phyloP scores from a whole-genome alignment of 2,329 filamentous ascomycete species.

The Trichoderma pleuroti region DNA sequence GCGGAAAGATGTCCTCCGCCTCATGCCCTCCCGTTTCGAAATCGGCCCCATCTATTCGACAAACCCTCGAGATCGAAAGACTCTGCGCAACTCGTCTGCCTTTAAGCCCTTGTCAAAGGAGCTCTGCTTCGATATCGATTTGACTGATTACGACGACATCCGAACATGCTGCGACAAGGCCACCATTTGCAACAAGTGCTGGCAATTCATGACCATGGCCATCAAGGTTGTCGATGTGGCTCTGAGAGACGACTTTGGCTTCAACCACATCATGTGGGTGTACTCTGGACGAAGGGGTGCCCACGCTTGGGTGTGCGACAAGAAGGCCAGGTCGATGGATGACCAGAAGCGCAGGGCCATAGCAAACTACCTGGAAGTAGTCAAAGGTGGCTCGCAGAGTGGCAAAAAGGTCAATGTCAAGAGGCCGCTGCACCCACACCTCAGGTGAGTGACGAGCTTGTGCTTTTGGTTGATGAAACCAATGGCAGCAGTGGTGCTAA shows the following conservation, averaged over 20 bases:
- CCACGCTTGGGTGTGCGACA: conserved; percentile 97
- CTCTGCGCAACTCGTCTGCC: conserved; percentile 70
- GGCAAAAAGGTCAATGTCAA: conserved; percentile 83
- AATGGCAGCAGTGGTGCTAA: background rate
- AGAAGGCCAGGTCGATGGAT: conserved; percentile 76
- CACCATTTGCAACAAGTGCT: conserved; percentile 91
- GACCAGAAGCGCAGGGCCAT: conserved; percentile 82
- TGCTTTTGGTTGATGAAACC: background rate
- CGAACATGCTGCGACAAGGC: conserved; percentile 92
- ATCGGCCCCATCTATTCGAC: conserved; percentile 96
- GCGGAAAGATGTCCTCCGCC: conserved; percentile 83
- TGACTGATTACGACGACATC: conserved; percentile 98
- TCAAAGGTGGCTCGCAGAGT: conserved; percentile 81
- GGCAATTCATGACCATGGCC: conserved; percentile 96
- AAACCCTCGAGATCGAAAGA: conserved; percentile 91
- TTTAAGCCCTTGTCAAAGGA: conserved; percentile 91
- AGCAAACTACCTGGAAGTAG: conserved; percentile 82
- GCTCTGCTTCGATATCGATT: conserved; percentile 97
- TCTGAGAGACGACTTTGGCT: conserved; percentile 90
- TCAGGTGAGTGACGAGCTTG: conserved; percentile 51
- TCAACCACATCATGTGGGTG: conserved; percentile 96
- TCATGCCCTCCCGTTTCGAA: conserved; percentile 92
- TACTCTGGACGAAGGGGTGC: conserved; percentile 95
- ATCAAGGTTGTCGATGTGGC: conserved; percentile 89
- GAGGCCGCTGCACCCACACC: conserved; percentile 84